A percentile compares a stretch with the other conserved stretches of the same genome.
phyloP scores from a whole-genome alignment of 495 filamentous ascomycete genomes.

The Hypoxylon perforatum region DNA sequence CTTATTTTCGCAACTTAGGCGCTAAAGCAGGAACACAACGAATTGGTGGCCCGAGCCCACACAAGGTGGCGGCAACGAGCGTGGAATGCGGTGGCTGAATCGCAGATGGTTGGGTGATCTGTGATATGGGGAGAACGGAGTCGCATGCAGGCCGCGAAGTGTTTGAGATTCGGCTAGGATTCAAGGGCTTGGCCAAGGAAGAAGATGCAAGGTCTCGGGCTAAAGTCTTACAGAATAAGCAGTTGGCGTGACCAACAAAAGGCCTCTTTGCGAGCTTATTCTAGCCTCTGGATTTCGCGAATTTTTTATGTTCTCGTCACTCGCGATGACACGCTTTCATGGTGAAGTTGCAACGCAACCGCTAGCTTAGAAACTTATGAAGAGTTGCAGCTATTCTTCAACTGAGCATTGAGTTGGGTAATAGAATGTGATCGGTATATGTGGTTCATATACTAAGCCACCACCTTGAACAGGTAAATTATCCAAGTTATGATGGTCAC shows the following conservation, averaged over 20 bases:
- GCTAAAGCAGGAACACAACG: slow-evolving; percentile 43
- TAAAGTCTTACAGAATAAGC: slow-evolving; percentile 10
- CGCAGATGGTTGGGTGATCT: slow-evolving; percentile 33
- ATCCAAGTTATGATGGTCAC: slow-evolving; percentile 10
- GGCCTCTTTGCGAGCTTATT: slow-evolving; percentile 1
- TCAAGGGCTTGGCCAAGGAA: slow-evolving; percentile 32
- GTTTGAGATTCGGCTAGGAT: slow-evolving; percentile 43
- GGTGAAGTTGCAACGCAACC: not conserved
- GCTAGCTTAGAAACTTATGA: too few relatives aligned
- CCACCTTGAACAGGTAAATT: not conserved
- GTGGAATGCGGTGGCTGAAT: slow-evolving; percentile 37
- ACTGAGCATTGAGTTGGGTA: slow-evolving; percentile 4
- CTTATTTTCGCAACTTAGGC: slow-evolving; percentile 28
- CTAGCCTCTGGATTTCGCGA: too few relatives aligned
- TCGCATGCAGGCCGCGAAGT: slow-evolving; percentile 32
- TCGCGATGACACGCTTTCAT: slow-evolving; percentile 1
- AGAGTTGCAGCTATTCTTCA: not conserved
- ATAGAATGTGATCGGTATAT: not conserved
- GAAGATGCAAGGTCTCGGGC: slow-evolving; percentile 29
- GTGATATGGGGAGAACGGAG: slow-evolving; percentile 39
- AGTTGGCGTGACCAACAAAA: slow-evolving; percentile 11
- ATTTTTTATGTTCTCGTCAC: slow-evolving; percentile 1
- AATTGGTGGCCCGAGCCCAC: slow-evolving; percentile 15
- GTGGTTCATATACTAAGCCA: slow-evolving; percentile 7
- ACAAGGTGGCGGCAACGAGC: slow-evolving; percentile 36